phyloP scores from a whole-genome alignment of 1,284 basidiomycete genomes.

The Phenoliferia sp. region DNA sequence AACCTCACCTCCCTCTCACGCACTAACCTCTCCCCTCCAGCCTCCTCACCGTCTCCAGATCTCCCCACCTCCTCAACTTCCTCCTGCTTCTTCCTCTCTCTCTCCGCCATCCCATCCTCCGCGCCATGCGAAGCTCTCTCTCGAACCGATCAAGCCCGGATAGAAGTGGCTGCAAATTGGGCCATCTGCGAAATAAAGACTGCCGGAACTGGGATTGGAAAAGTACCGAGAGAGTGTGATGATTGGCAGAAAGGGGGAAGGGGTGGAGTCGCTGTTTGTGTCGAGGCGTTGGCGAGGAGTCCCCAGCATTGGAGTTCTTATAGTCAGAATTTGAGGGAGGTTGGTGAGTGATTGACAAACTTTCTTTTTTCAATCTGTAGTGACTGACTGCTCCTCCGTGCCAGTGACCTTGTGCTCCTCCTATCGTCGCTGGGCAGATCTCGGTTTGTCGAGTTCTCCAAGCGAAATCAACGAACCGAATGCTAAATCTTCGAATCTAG shows the following conservation, averaged over 20 bases:
- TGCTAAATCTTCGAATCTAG: not conserved
- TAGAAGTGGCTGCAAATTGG: conserved; percentile 5
- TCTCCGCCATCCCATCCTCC: not conserved
- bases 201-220: not conserved
- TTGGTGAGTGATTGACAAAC: not conserved
- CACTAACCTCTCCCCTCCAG: not conserved
- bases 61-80: not conserved
- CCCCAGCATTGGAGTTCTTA: conserved; percentile 11
- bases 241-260: conserved; percentile 5
- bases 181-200: conserved; percentile 11
- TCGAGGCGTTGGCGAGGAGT: conserved; percentile 2
- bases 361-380: not conserved
- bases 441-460: not conserved
- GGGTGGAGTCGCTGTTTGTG: not conserved
- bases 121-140: conserved; percentile 5
- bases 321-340: conserved; percentile 2
- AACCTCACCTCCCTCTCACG: too few species aligned
- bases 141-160: conserved; percentile 1
- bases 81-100: conserved; percentile 9
- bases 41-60: not conserved
- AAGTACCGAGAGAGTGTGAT: conserved; percentile 1
- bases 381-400: not conserved
- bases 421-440: conserved; percentile 9
- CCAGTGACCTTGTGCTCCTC: conserved; percentile 10
- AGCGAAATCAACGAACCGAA: not conserved